Evolutionary conservation across 331 rosid species (phyloP).

Genomic region (Malus hybrid): DNA sequence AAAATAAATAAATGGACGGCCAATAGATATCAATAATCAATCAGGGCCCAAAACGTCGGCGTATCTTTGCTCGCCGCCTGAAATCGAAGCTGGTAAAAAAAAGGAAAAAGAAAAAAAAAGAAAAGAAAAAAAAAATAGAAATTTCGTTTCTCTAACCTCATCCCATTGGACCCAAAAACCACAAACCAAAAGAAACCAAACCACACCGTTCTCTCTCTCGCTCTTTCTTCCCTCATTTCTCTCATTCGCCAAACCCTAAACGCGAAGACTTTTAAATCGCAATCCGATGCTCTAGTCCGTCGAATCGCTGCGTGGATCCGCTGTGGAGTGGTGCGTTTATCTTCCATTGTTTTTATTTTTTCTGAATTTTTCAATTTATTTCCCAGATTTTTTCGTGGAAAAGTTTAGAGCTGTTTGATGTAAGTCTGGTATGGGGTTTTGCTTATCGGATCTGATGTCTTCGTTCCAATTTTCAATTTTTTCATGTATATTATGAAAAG

Average conservation of each 20-base stretch:
- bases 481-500: background rate
- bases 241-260: conserved; percentile 53
- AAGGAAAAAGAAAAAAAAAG: too few species aligned
- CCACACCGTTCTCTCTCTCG: conserved; percentile 11
- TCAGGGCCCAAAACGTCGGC: background rate
- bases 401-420: conserved; percentile 9
- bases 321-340: conserved; percentile 20
- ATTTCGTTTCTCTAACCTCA: conserved; percentile 17
- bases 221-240: background rate
- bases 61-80: background rate
- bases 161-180: conserved; percentile 15
- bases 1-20: background rate
- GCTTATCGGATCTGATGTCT: conserved; percentile 34
- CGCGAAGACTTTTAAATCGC: conserved; percentile 18
- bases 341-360: background rate
- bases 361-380: background rate
- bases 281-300: conserved; percentile 9
- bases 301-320: conserved; percentile 16
- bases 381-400: background rate
- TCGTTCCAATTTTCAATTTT: background rate
- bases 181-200: conserved; percentile 3
- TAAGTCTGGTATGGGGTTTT: background rate
- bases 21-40: background rate
- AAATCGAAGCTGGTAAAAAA: background rate
- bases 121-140: background rate